Conservation (phyloP, 352 stramenopile genomes). For the Albugo laibachii region DNA sequence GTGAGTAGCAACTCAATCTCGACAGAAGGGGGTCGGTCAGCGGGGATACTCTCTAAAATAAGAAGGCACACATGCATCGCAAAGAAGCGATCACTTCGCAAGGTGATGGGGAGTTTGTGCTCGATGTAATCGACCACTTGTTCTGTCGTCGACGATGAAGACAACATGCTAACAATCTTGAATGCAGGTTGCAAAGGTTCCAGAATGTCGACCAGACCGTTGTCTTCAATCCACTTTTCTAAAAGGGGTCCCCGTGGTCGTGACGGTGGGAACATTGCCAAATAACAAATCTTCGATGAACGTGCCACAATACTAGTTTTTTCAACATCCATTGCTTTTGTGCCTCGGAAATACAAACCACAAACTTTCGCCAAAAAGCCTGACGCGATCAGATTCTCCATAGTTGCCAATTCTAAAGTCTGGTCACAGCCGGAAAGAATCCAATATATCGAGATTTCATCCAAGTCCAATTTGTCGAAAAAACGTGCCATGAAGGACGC, state of each 20-base stretch:
- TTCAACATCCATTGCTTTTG: constrained; percentile 18
- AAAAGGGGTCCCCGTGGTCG: constrained; percentile 17
- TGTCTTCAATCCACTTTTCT: constrained; percentile 45
- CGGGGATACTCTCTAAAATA: constrained; percentile 12
- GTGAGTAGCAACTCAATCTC: constrained; percentile 34
- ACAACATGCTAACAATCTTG: constrained; percentile 26
- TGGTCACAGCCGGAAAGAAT: constrained; percentile 25
- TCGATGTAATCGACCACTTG: constrained; percentile 42
- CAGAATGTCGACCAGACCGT: constrained; percentile 31
- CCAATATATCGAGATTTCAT: constrained; percentile 46
- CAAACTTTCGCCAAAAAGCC: constrained; percentile 35
- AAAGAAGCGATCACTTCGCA: constrained; percentile 37
- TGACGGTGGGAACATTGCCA: constrained; percentile 34
- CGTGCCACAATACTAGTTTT: constrained; percentile 32
- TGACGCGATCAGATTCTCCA: constrained; percentile 47
- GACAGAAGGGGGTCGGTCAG: background rate
- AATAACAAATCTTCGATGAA: constrained; percentile 29
- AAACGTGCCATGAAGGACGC: constrained; percentile 50
- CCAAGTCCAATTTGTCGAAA: constrained; percentile 33
- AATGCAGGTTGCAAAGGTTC: constrained; percentile 25
- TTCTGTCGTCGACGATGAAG: constrained; percentile 17
- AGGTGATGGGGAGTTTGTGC: constrained; percentile 19
- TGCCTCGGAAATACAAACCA: constrained; percentile 23
- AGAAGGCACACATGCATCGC: constrained; percentile 42
- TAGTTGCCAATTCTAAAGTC: constrained; percentile 25